Base-by-base conservation (phyloP, 371 early-diverging fungal species). In the Mortierella sp. region DNA sequence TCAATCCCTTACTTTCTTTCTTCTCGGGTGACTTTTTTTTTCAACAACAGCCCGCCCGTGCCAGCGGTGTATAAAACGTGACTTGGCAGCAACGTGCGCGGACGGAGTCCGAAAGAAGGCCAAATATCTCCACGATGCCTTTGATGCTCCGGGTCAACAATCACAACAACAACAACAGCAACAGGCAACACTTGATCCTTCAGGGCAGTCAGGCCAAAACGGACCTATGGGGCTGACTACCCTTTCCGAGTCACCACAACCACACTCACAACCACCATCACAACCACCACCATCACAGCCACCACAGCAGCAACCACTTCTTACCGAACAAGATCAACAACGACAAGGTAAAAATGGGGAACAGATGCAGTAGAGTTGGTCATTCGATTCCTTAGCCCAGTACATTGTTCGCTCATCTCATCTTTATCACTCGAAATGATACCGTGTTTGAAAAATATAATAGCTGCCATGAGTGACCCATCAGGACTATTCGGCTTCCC, bases 21-120 rank as follows among this genome's bases (percentile, higher is more conserved):
- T 37, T 37, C 37, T 37, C 37, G 37, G 9, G 37, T 62, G 19
- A 21, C 53, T 56, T 29, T 52, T 4, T 60, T 43, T 19, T 15
- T 57, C 29, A 57, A 7, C 62, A 63, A 18, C 73, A 90, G 91
- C 84, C 18, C 89, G 96, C 55, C 97, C 97, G 29, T 97, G 97
- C 80, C 86, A 86, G 57, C 89, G 95, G 5, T 97, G 97, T 77
- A 85, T 92, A 26, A 94, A 93, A 80, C 85, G 92, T 30, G 92
- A 92, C 46, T 74, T 94, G 37, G 89, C 85, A 14, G 86, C 72
- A 15, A 88, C 92, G 12, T 96, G 96, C 72, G 84, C 85, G 1
- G 96, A 96, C 72, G 94, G 93, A 16, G 73, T 83, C 48, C 87
- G 94, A 52, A 95, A 94, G 76, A 91, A 88, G 77, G 91, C 92